A percentile compares a stretch with the other conserved stretches of the same genome.
These are phyloP conservation scores for Rhinocladiella similis DNA, from an alignment of 2,329 filamentous ascomycete genomes.

Conservation along the genomic window DNA sequence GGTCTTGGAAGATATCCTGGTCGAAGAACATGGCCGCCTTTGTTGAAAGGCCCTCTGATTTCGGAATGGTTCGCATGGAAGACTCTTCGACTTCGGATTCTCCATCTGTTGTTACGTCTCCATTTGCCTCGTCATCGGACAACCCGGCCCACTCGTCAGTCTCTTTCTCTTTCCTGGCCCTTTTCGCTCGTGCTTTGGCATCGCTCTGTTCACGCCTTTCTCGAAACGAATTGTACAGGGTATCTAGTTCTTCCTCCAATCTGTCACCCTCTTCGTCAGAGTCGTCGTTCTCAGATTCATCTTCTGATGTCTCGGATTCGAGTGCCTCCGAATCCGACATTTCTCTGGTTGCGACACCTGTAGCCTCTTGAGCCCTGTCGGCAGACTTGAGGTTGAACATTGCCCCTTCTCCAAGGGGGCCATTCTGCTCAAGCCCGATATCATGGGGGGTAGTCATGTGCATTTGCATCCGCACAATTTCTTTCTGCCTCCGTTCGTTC, in stretches of 20 bases:
- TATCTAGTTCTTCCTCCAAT: constrained; percentile 81
- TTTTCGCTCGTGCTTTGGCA: constrained; percentile 88
- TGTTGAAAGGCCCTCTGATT: constrained; percentile 66
- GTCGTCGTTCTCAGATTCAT: constrained; percentile 63
- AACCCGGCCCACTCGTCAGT: constrained; percentile 94
- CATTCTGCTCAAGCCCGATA: constrained; percentile 85
- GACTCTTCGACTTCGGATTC: constrained; percentile 39
- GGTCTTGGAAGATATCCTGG: constrained; percentile 88
- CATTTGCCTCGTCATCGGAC: constrained; percentile 66
- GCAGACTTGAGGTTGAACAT: constrained; percentile 85
- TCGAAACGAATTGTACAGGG: constrained; percentile 82
- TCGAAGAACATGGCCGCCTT: constrained; percentile 87
- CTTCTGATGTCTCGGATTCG: constrained; percentile 57
- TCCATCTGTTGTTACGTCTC: constrained; percentile 42
- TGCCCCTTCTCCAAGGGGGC: constrained; percentile 73
- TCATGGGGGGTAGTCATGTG: constrained; percentile 96
- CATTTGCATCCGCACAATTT: constrained; percentile 94
- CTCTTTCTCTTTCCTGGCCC: constrained; percentile 74
- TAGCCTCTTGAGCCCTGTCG: constrained; percentile 71
- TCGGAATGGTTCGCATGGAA: constrained; percentile 21
- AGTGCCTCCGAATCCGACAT: constrained; percentile 66
- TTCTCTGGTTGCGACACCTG: constrained; percentile 71
- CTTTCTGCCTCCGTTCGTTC: constrained; percentile 91
- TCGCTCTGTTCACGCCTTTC: constrained; percentile 77
- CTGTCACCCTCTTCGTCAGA: constrained; percentile 78